Percentiles rank a stretch among this genome's conserved stretches.
Evolutionary conservation across 305 asterid species (phyloP).

Genomic region (Ajuga reptans): DNA sequence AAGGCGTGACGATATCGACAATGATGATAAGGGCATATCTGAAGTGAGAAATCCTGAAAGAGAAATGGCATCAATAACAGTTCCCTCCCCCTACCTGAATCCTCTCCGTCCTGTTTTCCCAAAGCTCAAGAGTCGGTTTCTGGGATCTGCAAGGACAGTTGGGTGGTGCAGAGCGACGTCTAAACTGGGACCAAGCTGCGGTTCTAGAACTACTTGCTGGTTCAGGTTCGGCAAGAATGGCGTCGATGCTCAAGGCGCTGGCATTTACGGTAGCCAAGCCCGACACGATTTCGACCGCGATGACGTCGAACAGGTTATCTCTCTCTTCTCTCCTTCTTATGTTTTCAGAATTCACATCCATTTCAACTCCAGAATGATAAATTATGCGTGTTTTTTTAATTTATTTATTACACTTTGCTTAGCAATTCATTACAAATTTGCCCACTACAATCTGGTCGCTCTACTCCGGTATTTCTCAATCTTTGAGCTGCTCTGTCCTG

Average conservation of each 20-base stretch:
- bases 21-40: constrained; percentile 3
- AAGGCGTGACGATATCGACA: no score
- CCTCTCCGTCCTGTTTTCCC: constrained; percentile 11
- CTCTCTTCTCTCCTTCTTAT: no score
- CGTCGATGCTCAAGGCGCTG: constrained; percentile 87
- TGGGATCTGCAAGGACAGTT: constrained; percentile 22
- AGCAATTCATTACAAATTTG: no score
- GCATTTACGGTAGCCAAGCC: constrained; percentile 78
- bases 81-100: constrained; percentile 24
- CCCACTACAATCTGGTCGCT: no score
- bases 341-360: no score
- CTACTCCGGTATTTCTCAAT: no score
- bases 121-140: constrained; percentile 27
- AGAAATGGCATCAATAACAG: constrained; percentile 47
- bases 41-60: no score
- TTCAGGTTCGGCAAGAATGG: constrained; percentile 83
- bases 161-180: constrained; percentile 44
- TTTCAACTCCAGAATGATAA: no score
- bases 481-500: no score
- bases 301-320: constrained; percentile 81
- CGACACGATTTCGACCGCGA: constrained; percentile 90
- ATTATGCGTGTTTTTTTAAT: no score
- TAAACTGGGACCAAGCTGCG: constrained; percentile 43
- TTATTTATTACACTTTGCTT: no score
- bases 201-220: constrained; percentile 63